These are phyloP conservation scores for Aspergillus sparsus DNA, from an alignment of 495 filamentous ascomycete species.

Conservation along the genomic window DNA sequence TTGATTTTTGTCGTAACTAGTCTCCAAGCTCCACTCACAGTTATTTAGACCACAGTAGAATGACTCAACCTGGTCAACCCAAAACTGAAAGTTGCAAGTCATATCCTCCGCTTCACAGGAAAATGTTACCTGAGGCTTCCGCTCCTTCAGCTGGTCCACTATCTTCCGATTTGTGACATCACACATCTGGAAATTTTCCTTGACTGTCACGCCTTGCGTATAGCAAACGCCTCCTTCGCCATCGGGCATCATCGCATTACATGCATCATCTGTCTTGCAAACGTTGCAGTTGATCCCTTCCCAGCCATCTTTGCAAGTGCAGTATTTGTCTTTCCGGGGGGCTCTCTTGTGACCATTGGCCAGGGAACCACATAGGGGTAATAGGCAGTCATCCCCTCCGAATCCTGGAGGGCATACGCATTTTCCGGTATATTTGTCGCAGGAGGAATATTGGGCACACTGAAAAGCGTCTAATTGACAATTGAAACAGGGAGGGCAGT, in stretches of 20 bases:
- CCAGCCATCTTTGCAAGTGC: constrained; percentile 93
- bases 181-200: constrained; percentile 96
- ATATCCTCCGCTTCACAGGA: constrained; percentile 72
- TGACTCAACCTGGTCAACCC: constrained; percentile 90
- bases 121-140: constrained; percentile 91
- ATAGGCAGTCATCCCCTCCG: constrained; percentile 87
- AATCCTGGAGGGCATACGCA: constrained; percentile 90
- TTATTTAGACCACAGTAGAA: constrained; percentile 91
- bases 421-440: constrained; percentile 84
- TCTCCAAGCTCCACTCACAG: constrained; percentile 70
- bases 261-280: constrained; percentile 78
- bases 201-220: constrained; percentile 82
- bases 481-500: constrained; percentile 84
- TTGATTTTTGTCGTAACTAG: constrained; percentile 69
- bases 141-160: constrained; percentile 75
- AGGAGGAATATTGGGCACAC: constrained; percentile 84
- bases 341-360: constrained; percentile 73
- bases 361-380: constrained; percentile 87
- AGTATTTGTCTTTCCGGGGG: constrained; percentile 64
- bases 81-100: constrained; percentile 95
- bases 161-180: constrained; percentile 96
- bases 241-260: constrained; percentile 79
- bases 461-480: constrained; percentile 89
- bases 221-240: constrained; percentile 85
- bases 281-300: constrained; percentile 99